phyloP scores from a whole-genome alignment of 2,329 filamentous ascomycete genomes.

The Daldinia eschscholtzii region DNA sequence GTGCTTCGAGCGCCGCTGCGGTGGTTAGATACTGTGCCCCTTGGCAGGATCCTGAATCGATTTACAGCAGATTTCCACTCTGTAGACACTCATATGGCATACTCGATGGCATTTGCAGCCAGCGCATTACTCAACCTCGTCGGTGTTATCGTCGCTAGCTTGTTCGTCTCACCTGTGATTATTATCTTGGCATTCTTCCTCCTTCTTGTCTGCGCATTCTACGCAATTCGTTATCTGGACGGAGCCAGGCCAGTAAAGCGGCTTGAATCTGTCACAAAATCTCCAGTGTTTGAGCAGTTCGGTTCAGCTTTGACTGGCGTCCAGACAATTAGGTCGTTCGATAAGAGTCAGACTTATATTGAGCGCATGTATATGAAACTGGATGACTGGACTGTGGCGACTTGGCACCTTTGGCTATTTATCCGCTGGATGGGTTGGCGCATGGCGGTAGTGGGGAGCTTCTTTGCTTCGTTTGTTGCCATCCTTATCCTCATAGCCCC shows the following conservation, averaged over 20 bases:
- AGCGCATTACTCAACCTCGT: constrained; percentile 72
- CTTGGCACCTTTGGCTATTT: constrained; percentile 77
- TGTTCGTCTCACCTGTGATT: constrained; percentile 76
- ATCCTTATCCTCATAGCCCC: constrained; percentile 72
- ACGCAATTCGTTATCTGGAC: constrained; percentile 73
- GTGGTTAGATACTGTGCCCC: constrained; percentile 83
- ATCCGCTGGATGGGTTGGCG: constrained; percentile 83
- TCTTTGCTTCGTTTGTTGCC: constrained; percentile 76
- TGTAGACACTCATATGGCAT: constrained; percentile 76
- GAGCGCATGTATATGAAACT: constrained; percentile 77
- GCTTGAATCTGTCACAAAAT: constrained; percentile 81
- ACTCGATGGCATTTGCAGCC: constrained; percentile 71
- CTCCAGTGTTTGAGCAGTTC: constrained; percentile 85
- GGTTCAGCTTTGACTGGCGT: constrained; percentile 79
- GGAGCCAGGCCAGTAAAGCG: constrained; percentile 81
- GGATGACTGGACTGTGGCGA: constrained; percentile 75
- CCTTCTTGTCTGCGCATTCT: constrained; percentile 67
- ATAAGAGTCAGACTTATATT: constrained; percentile 75
- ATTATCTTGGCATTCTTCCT: constrained; percentile 72
- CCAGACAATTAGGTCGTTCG: constrained; percentile 80
- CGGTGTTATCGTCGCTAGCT: constrained; percentile 74
- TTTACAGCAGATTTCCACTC: constrained; percentile 83
- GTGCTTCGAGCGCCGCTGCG: constrained; percentile 80
- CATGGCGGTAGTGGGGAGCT: constrained; percentile 75
- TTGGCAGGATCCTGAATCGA: constrained; percentile 81